These are phyloP conservation scores for Fagopyrum tataricum DNA, from an alignment of 148 eudicot species.

Conservation along the genomic window DNA sequence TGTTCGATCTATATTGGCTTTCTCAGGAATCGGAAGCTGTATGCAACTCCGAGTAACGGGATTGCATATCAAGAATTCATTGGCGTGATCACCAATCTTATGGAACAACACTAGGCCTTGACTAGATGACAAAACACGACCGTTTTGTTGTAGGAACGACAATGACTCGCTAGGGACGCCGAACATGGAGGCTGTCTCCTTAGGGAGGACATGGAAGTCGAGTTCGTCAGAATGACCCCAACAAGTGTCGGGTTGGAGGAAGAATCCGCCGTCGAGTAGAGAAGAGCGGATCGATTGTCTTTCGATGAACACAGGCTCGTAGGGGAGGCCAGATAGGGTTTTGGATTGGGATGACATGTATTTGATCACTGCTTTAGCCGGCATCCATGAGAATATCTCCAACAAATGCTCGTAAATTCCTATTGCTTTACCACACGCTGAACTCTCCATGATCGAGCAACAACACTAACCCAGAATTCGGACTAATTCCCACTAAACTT, in stretches of 20 bases:
- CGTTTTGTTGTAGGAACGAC: not conserved
- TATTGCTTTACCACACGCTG: too few relatives aligned
- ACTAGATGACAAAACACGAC: not conserved
- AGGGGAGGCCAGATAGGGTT: not conserved
- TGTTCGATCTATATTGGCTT: not conserved
- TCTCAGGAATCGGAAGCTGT: not conserved
- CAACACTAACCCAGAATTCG: too few relatives aligned
- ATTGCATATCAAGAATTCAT: not conserved
- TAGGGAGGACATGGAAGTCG: slow-evolving; percentile 2
- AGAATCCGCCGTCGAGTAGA: not conserved
- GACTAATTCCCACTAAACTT: too few relatives aligned
- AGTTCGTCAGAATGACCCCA: not conserved
- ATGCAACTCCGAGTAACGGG: not conserved
- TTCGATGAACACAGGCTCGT: not conserved
- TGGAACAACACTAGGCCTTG: not conserved
- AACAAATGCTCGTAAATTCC: not conserved
- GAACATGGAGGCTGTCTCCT: not conserved
- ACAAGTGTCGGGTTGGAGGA: slow-evolving; percentile 6
- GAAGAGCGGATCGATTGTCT: not conserved
- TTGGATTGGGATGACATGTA: not conserved
- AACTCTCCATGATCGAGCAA: too few relatives aligned
- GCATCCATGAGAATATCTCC: not conserved
- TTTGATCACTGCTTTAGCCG: not conserved
- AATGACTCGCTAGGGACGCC: not conserved
- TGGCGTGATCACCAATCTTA: not conserved